These are phyloP conservation scores for Kwoniella europaea DNA, from an alignment of 768 basidiomycete genomes.

Conservation along the genomic window DNA sequence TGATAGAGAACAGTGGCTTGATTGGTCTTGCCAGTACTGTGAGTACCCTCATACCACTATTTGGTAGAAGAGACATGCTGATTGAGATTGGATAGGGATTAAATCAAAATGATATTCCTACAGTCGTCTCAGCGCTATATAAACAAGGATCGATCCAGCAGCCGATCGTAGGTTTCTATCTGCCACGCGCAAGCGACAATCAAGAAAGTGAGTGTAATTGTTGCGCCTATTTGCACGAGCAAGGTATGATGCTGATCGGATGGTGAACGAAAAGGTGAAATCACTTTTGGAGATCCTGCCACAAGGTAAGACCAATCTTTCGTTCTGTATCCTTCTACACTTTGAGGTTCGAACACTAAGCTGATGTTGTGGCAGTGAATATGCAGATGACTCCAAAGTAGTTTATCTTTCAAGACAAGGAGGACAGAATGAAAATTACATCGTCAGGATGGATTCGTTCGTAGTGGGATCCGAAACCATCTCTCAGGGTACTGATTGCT, in stretches of 20 bases:
- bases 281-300: slow-evolving; percentile 18
- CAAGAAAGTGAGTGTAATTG: slow-evolving; percentile 10
- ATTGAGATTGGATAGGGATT: background rate
- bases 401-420: slow-evolving; percentile 6
- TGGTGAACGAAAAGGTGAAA: slow-evolving; percentile 5
- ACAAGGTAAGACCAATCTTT: slow-evolving; percentile 7
- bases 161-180: slow-evolving; percentile 13
- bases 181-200: slow-evolving; percentile 1
- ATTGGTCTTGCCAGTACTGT: slow-evolving; percentile 7
- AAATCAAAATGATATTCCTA: background rate
- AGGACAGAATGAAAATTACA: slow-evolving; percentile 4
- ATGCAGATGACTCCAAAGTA: background rate
- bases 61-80: background rate
- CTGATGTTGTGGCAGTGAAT: background rate
- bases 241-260: background rate
- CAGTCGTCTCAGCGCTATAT: slow-evolving; percentile 10
- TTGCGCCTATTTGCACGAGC: too few species aligned
- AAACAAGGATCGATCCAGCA: slow-evolving; percentile 11
- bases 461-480: slow-evolving; percentile 1
- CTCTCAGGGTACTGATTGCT: background rate
- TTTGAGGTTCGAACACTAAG: background rate
- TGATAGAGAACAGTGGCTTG: background rate
- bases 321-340: too few species aligned
- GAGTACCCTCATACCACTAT: background rate
- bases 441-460: slow-evolving; percentile 14